Base-by-base conservation (phyloP, 768 basidiomycete species). In the Suillus paluster region DNA sequence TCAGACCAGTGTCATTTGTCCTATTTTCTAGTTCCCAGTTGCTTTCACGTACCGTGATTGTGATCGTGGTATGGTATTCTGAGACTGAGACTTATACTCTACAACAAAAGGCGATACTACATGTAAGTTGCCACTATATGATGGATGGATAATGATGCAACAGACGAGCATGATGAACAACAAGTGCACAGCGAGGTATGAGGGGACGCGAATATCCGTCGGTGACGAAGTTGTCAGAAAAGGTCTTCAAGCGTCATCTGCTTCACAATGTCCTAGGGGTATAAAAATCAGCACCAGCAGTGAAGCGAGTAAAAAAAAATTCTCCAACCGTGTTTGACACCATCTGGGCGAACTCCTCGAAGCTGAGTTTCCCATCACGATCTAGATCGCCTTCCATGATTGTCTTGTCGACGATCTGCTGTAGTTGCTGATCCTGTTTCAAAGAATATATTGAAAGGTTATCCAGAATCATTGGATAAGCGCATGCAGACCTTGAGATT, bases 321-420 rank as follows among this genome's bases (percentile, higher is more conserved):
- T n/a, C 6, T 21, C 90, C 64, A 65, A 95, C 94, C 68, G 97
- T 99, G 75, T 95, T 97, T 33, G 95, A 93, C 30, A 99, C 97
- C 88, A 99, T 98, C 70, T 86, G 84, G 2, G 95, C 87, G 75
- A 99, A 99, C 78, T 99, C 97, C 60, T 97, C 95, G 68, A 99
- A 99, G 77, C 87, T 94, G 63, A 99, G 84, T 76, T 96, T 99
- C 30, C 97, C 97, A 73, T 99, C 97, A 2, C 93, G 95, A 71
- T 99, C 96, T 74, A 94, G 91, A 73, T 99, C 97, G 12, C 96
- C 97, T 78, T 99, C 97, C 95, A 99, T 95, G 74, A 99, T 99
- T 10, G 97, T 99, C 82, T 99, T 99, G 78, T 99, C 97, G 19
- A 99, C 97, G 63, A 99, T 99, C 75, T 99, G 97, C 76, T 99